These are phyloP conservation scores for Rasamsonia emersonii DNA, from an alignment of 2,329 filamentous ascomycete genomes.

Conservation along the genomic window DNA sequence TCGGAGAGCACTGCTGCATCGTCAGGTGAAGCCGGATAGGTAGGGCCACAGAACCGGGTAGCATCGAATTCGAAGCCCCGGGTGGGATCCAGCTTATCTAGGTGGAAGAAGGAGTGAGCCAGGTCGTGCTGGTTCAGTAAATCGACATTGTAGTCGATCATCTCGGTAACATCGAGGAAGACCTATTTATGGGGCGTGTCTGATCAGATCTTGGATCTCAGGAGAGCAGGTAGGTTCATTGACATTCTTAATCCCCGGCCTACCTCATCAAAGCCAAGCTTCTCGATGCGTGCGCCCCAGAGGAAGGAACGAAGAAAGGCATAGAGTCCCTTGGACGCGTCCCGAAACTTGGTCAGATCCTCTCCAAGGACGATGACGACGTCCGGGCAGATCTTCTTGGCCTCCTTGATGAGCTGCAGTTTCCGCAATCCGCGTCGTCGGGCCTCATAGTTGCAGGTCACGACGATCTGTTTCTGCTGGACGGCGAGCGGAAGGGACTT, in stretches of 20 bases:
- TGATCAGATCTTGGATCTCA: background rate
- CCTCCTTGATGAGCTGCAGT: conserved; percentile 76
- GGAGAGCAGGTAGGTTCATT: conserved; percentile 6
- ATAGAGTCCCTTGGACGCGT: conserved; percentile 76
- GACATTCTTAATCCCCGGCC: conserved; percentile 17
- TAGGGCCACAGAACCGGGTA: conserved; percentile 56
- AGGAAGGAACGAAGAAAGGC: conserved; percentile 62
- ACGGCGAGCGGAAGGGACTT: conserved; percentile 69
- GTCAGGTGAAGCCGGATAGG: conserved; percentile 37
- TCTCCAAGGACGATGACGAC: conserved; percentile 80
- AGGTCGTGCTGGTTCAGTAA: conserved; percentile 61
- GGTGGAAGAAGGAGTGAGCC: conserved; percentile 66
- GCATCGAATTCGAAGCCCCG: conserved; percentile 75
- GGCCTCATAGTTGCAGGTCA: conserved; percentile 91
- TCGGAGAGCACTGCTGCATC: conserved; percentile 3
- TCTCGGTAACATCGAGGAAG: conserved; percentile 74
- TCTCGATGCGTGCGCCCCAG: conserved; percentile 71
- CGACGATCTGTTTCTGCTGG: conserved; percentile 86
- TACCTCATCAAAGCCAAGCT: conserved; percentile 85
- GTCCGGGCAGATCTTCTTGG: conserved; percentile 70
- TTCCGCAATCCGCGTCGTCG: conserved; percentile 60
- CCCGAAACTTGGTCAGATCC: conserved; percentile 73
- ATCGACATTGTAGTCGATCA: conserved; percentile 70
- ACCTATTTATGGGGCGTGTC: conserved; percentile 32
- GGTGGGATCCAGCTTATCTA: conserved; percentile 64